Percentiles rank a stretch among this genome's conserved stretches.
Conservation (phyloP, 2,329 filamentous ascomycete genomes). For the Colletotrichum filicis region DNA sequence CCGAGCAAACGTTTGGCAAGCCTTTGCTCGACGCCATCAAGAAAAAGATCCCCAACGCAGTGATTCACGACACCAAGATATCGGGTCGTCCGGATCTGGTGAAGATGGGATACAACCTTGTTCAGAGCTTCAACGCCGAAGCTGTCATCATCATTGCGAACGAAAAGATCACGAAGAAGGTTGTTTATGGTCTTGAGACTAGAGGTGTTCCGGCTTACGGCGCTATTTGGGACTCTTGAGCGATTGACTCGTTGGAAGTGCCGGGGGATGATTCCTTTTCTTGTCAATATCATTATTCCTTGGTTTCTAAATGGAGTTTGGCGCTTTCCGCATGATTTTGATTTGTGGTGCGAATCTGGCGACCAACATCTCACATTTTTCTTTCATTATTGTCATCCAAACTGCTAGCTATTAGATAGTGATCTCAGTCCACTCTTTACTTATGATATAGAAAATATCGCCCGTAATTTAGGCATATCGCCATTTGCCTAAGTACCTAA, state of each 20-base stretch:
- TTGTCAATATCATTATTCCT: background rate
- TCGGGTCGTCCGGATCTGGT: constrained; percentile 68
- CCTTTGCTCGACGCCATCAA: constrained; percentile 66
- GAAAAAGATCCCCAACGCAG: constrained; percentile 68
- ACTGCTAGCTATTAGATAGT: background rate
- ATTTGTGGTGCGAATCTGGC: background rate
- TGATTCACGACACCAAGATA: constrained; percentile 75
- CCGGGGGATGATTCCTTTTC: background rate
- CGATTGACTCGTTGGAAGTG: background rate
- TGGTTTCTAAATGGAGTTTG: background rate
- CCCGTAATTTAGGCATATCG: no score
- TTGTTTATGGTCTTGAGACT: constrained; percentile 76
- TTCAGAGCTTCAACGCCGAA: constrained; percentile 68
- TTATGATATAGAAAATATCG: background rate
- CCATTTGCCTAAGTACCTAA: no score
- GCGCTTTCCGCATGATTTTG: background rate
- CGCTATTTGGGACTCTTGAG: constrained; percentile 74
- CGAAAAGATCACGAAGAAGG: constrained; percentile 71
- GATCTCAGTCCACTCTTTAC: background rate
- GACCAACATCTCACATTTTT: background rate
- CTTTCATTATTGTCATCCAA: background rate
- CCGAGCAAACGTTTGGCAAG: constrained; percentile 70
- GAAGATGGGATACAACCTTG: constrained; percentile 62
- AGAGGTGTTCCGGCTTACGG: constrained; percentile 76
- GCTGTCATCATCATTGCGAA: constrained; percentile 81